Conservation (phyloP, 768 basidiomycete genomes). For the Clitopilus passeckerianus region DNA sequence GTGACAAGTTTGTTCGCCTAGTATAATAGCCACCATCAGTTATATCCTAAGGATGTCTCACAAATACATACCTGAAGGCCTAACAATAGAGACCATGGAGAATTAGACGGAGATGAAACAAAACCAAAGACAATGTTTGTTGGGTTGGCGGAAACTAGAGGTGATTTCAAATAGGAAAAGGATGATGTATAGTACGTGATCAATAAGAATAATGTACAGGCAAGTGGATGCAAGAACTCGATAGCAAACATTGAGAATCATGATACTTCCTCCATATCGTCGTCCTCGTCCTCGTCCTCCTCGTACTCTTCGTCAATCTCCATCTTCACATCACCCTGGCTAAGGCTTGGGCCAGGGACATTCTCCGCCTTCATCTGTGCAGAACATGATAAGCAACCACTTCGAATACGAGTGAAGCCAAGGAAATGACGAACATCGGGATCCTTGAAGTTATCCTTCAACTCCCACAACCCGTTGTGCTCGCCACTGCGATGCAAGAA, state of each 20-base stretch:
- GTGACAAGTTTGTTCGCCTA: too few relatives aligned
- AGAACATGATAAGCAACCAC: slow-evolving; percentile 2
- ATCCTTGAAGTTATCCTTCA: slow-evolving; percentile 69
- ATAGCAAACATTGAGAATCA: not conserved
- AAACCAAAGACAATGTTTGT: too few relatives aligned
- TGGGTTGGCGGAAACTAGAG: too few relatives aligned
- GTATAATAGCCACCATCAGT: too few relatives aligned
- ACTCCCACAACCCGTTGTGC: slow-evolving; percentile 74
- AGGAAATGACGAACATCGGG: slow-evolving; percentile 40
- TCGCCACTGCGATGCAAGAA: slow-evolving; percentile 77
- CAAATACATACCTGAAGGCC: too few relatives aligned
- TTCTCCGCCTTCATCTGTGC: slow-evolving; percentile 42
- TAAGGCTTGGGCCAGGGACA: slow-evolving; percentile 32
- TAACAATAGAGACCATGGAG: too few relatives aligned
- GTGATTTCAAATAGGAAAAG: too few relatives aligned
- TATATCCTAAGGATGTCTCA: too few relatives aligned
- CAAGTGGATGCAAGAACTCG: not conserved
- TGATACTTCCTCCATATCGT: slow-evolving; percentile 7
- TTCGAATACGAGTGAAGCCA: not conserved
- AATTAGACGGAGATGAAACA: too few relatives aligned
- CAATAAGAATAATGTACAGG: not conserved
- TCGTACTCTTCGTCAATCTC: slow-evolving; percentile 57
- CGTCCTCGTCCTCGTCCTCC: slow-evolving; percentile 53
- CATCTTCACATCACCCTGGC: slow-evolving; percentile 35
- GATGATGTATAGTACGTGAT: too few relatives aligned